Evolutionary conservation across 2,329 filamentous ascomycete genomes (phyloP), one percentile per base, ranked within the genome.

Genomic region (Fusarium miscanthi): DNA sequence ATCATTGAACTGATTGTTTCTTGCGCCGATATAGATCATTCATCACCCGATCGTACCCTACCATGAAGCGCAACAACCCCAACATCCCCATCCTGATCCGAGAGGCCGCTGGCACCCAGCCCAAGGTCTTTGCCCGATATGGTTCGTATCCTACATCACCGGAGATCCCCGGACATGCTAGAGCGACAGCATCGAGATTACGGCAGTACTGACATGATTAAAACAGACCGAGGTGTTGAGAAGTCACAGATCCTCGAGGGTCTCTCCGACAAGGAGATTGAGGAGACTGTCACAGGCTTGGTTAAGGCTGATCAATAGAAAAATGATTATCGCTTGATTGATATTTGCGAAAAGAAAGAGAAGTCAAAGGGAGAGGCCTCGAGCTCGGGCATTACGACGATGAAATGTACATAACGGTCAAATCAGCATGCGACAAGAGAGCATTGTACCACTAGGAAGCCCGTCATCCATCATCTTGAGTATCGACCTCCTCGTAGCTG

Each of bases 21-120:
- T 37, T 40, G 60, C 59, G 27, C 37, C 57, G 52, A 56, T 78
- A 41, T 46, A 98, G 96, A 83, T 91, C 93, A 35, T 99, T 99
- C 85, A 88, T 99, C 75, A 92, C 92, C 74, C 91, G 94, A 81
- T 91, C 94, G 75, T 99, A 99, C 84, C 96, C 96, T 51, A 96
- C 93, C 68, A 98, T 99, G 95, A 99, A 99, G 91, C 97, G 97
- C 88, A 93, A 95, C 88, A 99, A 99, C 87, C 96, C 96, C 63
- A 87, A 93, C 83, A 95, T 89, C 53, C 96, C 96, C 60, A 98
- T 99, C 84, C 87, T 99, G 87, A 91, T 99, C 80, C 93, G 96
- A 81, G 96, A 98, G 87, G 96, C 95, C 59, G 86, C 90, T 77
- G 94, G 93, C 79, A 94, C 93, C 60, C 86, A 93, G 81, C 95